Evolutionary conservation across 192 early-diverging fungal genomes (phyloP).

Genomic region (Backusella australiensis): DNA sequence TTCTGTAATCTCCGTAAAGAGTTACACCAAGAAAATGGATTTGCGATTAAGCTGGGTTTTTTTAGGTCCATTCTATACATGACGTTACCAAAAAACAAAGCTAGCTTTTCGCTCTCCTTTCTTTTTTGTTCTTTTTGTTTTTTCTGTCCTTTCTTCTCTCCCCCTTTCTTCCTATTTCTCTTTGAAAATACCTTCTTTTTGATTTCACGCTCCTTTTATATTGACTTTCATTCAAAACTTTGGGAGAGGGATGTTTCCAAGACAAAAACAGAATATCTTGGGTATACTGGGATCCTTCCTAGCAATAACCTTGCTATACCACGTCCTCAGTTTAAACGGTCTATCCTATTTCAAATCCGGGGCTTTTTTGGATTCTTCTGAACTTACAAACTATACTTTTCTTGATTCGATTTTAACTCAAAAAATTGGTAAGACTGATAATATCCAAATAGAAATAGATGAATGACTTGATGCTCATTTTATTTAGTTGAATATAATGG

Average conservation of each 20-base stretch:
- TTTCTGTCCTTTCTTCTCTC: background rate
- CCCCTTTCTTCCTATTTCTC: background rate
- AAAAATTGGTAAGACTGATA: background rate
- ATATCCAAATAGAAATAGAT: background rate
- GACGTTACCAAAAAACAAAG: background rate
- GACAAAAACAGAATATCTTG: background rate
- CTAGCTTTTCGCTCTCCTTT: background rate
- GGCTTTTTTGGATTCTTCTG: background rate
- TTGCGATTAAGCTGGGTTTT: background rate
- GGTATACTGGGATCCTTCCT: background rate
- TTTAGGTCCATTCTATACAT: background rate
- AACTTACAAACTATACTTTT: constrained; percentile 4
- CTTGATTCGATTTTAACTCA: background rate
- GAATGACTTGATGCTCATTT: background rate
- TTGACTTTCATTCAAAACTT: background rate
- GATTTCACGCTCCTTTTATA: background rate
- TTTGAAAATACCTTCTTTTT: background rate
- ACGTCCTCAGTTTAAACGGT: background rate
- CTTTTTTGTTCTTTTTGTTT: background rate
- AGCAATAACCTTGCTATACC: background rate
- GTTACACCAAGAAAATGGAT: background rate
- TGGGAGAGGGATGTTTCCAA: constrained; percentile 6
- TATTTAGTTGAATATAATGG: background rate
- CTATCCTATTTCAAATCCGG: background rate
- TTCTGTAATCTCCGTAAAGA: background rate